Percentiles rank a stretch among this genome's conserved stretches.
Evolutionary conservation across 441 rosid genomes (phyloP).

Genomic region (Populus hybrid): DNA sequence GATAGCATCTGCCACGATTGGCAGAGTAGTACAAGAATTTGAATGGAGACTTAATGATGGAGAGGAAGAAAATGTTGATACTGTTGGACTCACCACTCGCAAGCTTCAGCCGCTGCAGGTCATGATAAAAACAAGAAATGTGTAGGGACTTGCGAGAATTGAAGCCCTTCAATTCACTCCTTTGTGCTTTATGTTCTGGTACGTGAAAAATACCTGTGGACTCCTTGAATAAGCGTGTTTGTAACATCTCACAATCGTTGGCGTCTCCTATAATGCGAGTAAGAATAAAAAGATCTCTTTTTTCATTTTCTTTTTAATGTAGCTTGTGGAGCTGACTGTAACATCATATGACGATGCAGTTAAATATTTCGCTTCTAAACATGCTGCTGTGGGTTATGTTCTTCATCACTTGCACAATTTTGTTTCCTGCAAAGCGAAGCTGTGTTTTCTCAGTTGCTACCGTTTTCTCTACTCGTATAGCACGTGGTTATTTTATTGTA

Average conservation of each 20-base stretch:
- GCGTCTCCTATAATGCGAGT: not conserved
- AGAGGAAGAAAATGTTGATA: conserved; percentile 62
- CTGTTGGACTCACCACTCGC: conserved; percentile 53
- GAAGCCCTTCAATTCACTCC: not conserved
- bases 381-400: not conserved
- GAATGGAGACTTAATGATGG: conserved; percentile 61
- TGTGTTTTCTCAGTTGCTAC: not conserved
- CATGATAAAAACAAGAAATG: conserved; percentile 43
- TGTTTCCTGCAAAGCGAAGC: not conserved
- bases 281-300: not conserved
- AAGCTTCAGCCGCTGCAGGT: conserved; percentile 69
- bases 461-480: not conserved
- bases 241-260: not conserved
- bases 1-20: conserved; percentile 55
- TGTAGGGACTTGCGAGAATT: not conserved
- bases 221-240: not conserved
- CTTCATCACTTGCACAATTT: not conserved
- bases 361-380: not conserved
- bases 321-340: not conserved
- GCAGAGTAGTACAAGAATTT: conserved; percentile 70
- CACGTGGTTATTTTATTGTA: not conserved
- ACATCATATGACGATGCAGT: not conserved
- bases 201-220: too few species aligned
- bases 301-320: not conserved
- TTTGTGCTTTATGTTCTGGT: not conserved